A percentile compares a stretch with the other conserved stretches of the same genome.
These are phyloP conservation scores for Psidium friedrichsthalianum DNA, from an alignment of 345 rosid species.

Conservation along the genomic window DNA sequence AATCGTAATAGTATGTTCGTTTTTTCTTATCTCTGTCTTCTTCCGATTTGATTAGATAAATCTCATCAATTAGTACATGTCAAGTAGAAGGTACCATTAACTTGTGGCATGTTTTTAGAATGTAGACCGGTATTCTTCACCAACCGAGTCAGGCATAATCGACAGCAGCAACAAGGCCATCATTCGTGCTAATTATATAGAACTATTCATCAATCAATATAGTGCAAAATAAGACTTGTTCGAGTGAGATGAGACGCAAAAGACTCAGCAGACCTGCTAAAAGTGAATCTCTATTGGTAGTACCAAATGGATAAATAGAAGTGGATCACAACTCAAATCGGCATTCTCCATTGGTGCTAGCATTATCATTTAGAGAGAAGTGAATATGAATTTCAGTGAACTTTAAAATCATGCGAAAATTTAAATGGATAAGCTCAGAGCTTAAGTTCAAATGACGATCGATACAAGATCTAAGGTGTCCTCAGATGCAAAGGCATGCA, in stretches of 20 bases:
- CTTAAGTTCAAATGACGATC: no score
- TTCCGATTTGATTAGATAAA: no score
- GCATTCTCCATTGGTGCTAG: background rate
- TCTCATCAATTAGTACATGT: no score
- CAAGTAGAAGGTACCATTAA: background rate
- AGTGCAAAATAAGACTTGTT: background rate
- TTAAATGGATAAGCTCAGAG: no score
- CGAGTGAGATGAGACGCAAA: background rate
- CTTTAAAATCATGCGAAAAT: no score
- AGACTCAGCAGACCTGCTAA: background rate
- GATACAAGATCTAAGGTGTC: no score
- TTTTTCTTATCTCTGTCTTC: no score
- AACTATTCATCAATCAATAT: background rate
- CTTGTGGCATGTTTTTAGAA: background rate
- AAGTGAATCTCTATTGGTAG: background rate
- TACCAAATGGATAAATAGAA: background rate
- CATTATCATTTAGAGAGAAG: no score
- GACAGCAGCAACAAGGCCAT: background rate
- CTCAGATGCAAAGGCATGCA: no score
- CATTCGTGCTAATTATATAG: background rate
- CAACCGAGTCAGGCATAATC: constrained; percentile 6
- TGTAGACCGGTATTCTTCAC: constrained; percentile 3
- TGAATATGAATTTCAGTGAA: no score
- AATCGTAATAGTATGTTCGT: no score
- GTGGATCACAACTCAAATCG: background rate